A percentile compares a stretch with the other conserved stretches of the same genome.
Conservation (phyloP, 192 early-diverging fungal genomes). For the Linnemannia elongata region DNA sequence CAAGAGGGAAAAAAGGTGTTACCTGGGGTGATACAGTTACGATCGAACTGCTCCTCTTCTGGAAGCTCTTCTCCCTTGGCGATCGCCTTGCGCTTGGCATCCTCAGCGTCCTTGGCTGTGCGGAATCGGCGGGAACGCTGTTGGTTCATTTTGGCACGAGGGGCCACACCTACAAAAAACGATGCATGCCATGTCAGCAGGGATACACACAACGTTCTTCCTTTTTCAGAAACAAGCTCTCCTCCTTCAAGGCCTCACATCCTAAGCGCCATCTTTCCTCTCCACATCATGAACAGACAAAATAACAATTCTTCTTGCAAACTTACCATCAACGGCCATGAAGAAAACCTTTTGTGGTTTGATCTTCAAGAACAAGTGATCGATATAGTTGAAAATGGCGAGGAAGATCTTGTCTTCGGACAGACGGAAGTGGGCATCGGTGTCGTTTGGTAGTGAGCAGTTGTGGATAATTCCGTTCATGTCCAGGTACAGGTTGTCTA, state of each 20-base stretch:
- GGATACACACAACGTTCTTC: neutral
- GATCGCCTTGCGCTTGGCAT: conserved; percentile 74
- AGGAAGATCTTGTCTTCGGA: conserved; percentile 96
- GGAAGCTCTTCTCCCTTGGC: conserved; percentile 78
- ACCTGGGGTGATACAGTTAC: conserved; percentile 98
- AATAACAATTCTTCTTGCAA: neutral
- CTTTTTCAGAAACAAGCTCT: neutral
- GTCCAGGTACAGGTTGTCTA: conserved; percentile 97
- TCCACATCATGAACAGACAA: neutral
- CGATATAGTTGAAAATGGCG: conserved; percentile 96
- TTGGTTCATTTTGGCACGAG: conserved; percentile 99
- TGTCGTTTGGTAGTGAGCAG: conserved; percentile 95
- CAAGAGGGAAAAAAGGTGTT: neutral
- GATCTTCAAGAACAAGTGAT: conserved; percentile 92
- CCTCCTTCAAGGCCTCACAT: neutral
- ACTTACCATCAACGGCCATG: conserved; percentile 88
- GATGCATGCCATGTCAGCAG: neutral
- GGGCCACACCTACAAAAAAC: conserved; percentile 80
- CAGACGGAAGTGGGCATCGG: conserved; percentile 87
- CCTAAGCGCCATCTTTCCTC: neutral
- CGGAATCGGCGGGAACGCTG: conserved; percentile 97
- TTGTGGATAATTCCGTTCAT: conserved; percentile 99
- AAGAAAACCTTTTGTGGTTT: conserved; percentile 96
- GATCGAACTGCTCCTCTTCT: conserved; percentile 87
- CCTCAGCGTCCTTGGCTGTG: conserved; percentile 88